Conservation (phyloP, 1,284 basidiomycete genomes). For the Trametes hirsuta region DNA sequence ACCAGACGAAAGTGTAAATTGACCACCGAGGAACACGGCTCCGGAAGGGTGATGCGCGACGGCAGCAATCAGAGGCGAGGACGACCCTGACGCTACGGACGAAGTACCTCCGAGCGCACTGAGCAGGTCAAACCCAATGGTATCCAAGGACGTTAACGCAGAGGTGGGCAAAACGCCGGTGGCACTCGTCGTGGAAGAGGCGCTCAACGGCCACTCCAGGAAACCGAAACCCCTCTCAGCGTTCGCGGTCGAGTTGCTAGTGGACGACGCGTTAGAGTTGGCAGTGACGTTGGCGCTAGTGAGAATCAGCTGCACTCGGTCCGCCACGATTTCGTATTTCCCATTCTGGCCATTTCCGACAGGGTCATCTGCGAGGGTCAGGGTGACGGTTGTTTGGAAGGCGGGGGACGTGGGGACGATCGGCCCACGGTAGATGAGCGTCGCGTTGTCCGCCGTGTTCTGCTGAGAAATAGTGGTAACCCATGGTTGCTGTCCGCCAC, state of each 20-base stretch:
- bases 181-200: conserved; percentile 52
- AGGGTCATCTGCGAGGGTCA: conserved; percentile 67
- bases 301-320: conserved; percentile 75
- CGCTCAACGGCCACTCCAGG: conserved; percentile 74
- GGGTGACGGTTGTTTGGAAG: conserved; percentile 77
- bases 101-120: conserved; percentile 53
- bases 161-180: conserved; percentile 65
- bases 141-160: conserved; percentile 74
- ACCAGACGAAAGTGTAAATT: conserved; percentile 68
- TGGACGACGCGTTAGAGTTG: conserved; percentile 31
- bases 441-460: conserved; percentile 64
- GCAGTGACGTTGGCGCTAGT: conserved; percentile 56
- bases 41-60: conserved; percentile 70
- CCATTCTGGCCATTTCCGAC: conserved; percentile 62
- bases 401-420: conserved; percentile 73
- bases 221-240: conserved; percentile 67
- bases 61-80: conserved; percentile 49
- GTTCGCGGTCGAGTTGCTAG: conserved; percentile 36
- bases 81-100: conserved; percentile 36
- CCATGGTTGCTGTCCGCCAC: conserved; percentile 62
- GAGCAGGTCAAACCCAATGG: conserved; percentile 61
- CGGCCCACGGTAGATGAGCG: conserved; percentile 80
- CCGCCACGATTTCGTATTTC: conserved; percentile 81
- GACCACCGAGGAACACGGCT: conserved; percentile 76
- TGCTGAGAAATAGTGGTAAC: conserved; percentile 77